These are phyloP conservation scores for Amanita polypyramis DNA, from an alignment of 768 basidiomycete genomes.

Conservation along the genomic window DNA sequence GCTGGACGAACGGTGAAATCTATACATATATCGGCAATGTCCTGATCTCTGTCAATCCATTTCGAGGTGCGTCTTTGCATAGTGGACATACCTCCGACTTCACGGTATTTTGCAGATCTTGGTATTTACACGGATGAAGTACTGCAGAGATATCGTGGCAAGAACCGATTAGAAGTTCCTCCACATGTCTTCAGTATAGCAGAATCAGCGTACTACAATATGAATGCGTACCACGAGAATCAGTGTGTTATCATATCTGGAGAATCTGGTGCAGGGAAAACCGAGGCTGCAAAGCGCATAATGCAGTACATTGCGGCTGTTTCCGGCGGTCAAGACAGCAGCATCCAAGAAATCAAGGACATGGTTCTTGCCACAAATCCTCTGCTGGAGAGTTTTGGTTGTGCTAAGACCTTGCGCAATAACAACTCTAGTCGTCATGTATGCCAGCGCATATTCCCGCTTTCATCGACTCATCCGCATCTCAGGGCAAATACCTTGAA, in stretches of 20 bases:
- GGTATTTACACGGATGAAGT: constrained; percentile 95
- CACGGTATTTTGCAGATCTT: constrained; percentile 47
- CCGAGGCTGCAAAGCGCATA: constrained; percentile 97
- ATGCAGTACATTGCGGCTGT: constrained; percentile 99
- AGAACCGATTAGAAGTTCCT: constrained; percentile 96
- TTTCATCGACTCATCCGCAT: constrained; percentile 11
- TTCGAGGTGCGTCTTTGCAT: constrained; percentile 53
- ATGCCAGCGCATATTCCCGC: constrained; percentile 21
- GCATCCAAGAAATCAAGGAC: constrained; percentile 97
- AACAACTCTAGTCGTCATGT: constrained; percentile 99
- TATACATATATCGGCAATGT: constrained; percentile 99
- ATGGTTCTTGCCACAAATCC: constrained; percentile 99
- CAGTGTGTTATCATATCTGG: constrained; percentile 99
- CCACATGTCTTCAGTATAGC: constrained; percentile 98
- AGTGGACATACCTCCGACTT: not conserved
- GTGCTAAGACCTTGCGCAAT: constrained; percentile 96
- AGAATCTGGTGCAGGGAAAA: constrained; percentile 98
- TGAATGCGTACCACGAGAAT: constrained; percentile 99
- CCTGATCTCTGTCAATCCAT: constrained; percentile 98
- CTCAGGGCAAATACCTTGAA: constrained; percentile 94
- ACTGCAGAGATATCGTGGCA: constrained; percentile 79
- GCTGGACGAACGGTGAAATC: constrained; percentile 92
- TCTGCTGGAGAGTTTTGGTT: constrained; percentile 93
- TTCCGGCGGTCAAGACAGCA: constrained; percentile 76
- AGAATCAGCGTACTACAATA: constrained; percentile 95